These are phyloP conservation scores for Caloboletus firmus DNA, from an alignment of 1,284 basidiomycete species.

Conservation along the genomic window DNA sequence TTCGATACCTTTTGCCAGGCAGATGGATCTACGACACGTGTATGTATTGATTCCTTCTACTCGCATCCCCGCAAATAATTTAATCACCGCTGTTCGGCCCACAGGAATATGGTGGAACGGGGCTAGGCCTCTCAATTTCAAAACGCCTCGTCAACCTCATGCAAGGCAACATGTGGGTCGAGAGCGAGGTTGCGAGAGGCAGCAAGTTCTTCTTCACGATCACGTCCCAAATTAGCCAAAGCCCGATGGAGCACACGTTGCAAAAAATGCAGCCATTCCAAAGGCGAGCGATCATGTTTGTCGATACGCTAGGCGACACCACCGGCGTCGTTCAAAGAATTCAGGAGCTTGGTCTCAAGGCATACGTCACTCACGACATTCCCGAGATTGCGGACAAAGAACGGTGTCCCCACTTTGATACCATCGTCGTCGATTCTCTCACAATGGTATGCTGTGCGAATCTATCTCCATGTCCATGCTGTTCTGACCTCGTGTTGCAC, in stretches of 20 bases:
- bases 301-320: slow-evolving; percentile 82
- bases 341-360: slow-evolving; percentile 78
- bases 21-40: slow-evolving; percentile 89
- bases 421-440: slow-evolving; percentile 92
- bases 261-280: slow-evolving; percentile 77
- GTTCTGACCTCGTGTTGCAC: slow-evolving; percentile 19
- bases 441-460: slow-evolving; percentile 61
- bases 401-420: slow-evolving; percentile 88
- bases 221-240: slow-evolving; percentile 77
- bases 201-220: slow-evolving; percentile 98
- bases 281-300: slow-evolving; percentile 82
- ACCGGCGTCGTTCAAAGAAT: slow-evolving; percentile 81
- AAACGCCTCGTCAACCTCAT: slow-evolving; percentile 96
- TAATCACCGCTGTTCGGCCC: slow-evolving; percentile 23
- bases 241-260: slow-evolving; percentile 70
- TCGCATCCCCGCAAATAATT: slow-evolving; percentile 12
- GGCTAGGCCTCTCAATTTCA: slow-evolving; percentile 93
- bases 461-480: slow-evolving; percentile 1
- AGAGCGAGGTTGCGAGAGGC: slow-evolving; percentile 88
- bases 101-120: slow-evolving; percentile 96
- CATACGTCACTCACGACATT: slow-evolving; percentile 78
- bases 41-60: slow-evolving; percentile 37
- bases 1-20: slow-evolving; percentile 99
- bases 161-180: slow-evolving; percentile 99
- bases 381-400: slow-evolving; percentile 79